Evolutionary conservation across 768 basidiomycete genomes (phyloP), one percentile per base, ranked within the genome.

Genomic region (Coprinopsis sp.): DNA sequence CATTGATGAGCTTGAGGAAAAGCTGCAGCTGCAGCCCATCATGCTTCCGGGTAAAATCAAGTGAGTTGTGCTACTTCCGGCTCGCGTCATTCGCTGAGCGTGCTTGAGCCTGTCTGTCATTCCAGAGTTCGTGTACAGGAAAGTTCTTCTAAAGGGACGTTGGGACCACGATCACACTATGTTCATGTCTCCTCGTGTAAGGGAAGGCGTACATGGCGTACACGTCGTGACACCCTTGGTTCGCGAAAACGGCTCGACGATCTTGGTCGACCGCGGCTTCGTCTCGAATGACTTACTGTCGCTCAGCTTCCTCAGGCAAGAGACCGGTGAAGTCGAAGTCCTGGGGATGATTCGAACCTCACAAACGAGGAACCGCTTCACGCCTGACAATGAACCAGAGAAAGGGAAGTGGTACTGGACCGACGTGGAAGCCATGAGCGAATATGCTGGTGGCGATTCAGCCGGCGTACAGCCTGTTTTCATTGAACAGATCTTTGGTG

Each of bases 221-320:
- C 83, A 95, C 52, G 76, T 98, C 22, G 71, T 99, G 43, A 91
- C 89, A 4, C 96, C 96, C 1, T 72, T 99, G 36, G 59, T 84
- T 25, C 83, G 95, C 36, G 71, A 78, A 37, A 79, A 85, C 54
- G 91, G 87, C 11, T 80, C 89, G 1, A 93, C 91, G 1, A 72
- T 99, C 27, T 72, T 98, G 18, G 87, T 99, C 41, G 90, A 98
- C 66, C 81, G 94, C 33, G 96, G 96, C 0, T 98, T 97, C 64
- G 77, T 99, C 21, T 82, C 83, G 7, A 74, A 73, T 14, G 74
- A 76, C 2, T 65, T 69, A 37, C 53, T 64, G 6, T 49, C 57
- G 36, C 54, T 60, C 37, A 48, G 58, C 25, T 51, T 61, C 49
- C 56, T 62, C 53, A 59, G 64, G 43, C 54, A 60, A 37, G 77